Evolutionary conservation across 1,284 basidiomycete genomes (phyloP).

Genomic region (Melampsora americana): DNA sequence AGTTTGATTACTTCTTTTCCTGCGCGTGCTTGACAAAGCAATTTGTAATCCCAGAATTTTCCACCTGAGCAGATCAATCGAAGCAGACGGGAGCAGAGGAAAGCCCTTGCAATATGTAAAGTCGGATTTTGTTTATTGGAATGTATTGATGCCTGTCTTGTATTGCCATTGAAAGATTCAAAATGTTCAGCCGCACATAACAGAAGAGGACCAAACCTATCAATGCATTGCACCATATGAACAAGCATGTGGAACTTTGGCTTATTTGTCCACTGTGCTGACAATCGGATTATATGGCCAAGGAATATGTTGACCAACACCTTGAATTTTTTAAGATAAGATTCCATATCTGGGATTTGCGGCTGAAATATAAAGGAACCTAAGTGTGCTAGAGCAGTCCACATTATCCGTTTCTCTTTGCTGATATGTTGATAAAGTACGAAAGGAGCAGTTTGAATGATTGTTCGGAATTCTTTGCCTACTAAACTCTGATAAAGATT

Average conservation of each 20-base stretch:
- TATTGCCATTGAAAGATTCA: background rate
- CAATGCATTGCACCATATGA: constrained; percentile 47
- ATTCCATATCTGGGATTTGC: constrained; percentile 53
- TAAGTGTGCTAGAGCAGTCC: too few relatives aligned
- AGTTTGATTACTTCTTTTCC: too few relatives aligned
- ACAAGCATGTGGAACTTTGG: constrained; percentile 18
- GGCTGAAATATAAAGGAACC: constrained; percentile 56
- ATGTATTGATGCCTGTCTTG: background rate
- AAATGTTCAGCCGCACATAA: constrained; percentile 5
- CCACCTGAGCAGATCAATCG: too few relatives aligned
- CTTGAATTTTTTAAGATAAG: constrained; percentile 50
- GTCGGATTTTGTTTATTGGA: background rate
- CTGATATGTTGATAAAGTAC: constrained; percentile 52
- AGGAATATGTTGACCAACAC: background rate
- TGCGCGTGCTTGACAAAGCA: too few relatives aligned
- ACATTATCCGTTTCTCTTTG: constrained; percentile 45
- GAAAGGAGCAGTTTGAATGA: constrained; percentile 56
- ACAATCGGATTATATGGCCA: background rate
- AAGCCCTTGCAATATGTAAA: background rate
- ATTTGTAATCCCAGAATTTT: too few relatives aligned
- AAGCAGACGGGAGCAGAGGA: background rate
- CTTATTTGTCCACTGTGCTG: constrained; percentile 51
- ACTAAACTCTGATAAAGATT: constrained; percentile 53
- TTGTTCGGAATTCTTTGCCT: constrained; percentile 54
- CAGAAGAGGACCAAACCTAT: background rate